These are phyloP conservation scores for Linaria vulgaris DNA, from an alignment of 257 asterid species.

Conservation along the genomic window DNA sequence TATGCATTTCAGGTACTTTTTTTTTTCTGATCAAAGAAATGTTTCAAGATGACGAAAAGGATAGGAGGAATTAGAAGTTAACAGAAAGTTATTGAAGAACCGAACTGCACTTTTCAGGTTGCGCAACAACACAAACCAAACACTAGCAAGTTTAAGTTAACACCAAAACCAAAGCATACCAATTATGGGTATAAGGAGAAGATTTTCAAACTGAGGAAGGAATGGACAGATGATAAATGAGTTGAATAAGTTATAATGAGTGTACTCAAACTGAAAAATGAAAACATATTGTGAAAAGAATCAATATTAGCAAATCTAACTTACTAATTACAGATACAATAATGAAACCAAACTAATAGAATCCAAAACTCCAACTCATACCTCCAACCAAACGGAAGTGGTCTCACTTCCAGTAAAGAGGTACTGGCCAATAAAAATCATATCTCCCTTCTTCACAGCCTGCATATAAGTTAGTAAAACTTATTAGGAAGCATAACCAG, in stretches of 20 bases:
- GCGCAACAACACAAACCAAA: not conserved
- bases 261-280: not conserved
- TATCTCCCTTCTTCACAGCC: conserved; percentile 85
- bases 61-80: not conserved
- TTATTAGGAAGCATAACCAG: conserved; percentile 16
- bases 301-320: not conserved
- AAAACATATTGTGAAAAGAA: conserved; percentile 4
- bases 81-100: not conserved
- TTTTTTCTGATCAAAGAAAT: conserved; percentile 15
- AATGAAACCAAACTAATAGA: not conserved
- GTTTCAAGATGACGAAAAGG: not conserved
- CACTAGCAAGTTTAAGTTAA: not conserved
- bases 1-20: not conserved
- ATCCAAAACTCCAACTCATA: conserved; percentile 30
- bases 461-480: conserved; percentile 33
- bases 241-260: not conserved
- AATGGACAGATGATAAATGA: not conserved
- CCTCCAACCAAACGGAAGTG: conserved; percentile 94
- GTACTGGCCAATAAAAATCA: conserved; percentile 86
- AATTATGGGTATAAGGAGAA: not conserved
- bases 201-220: not conserved
- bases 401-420: conserved; percentile 92
- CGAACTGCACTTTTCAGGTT: too few species aligned
- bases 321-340: not conserved
- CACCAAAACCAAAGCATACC: not conserved